Base-by-base conservation (phyloP, 108 stramenopile genomes). In the Seminavis robusta region DNA sequence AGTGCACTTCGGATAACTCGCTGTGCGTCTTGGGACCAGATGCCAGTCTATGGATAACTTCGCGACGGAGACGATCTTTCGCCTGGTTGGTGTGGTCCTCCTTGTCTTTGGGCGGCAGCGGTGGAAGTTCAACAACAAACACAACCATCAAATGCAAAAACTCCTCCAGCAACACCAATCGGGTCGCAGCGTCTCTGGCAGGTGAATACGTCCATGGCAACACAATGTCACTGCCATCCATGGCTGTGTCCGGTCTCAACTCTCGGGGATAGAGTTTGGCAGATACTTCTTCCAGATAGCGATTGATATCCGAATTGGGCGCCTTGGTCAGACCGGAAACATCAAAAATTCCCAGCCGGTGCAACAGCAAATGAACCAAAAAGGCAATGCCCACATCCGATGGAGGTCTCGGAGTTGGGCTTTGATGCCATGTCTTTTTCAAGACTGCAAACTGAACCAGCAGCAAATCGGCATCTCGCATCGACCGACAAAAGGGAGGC, bases 391-490 rank as follows among this genome's bases (percentile, higher is more conserved):
- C 77, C 9, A 68, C 56, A 59, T 71, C 61, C 4, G 75, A 61
- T 34, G 61, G 44, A 7, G 47, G 64, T n/a, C 58, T 42, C 21
- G 11, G 30, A 29, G 38, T 56, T 20, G 17, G 29, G 5, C 51
- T 51, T 28, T 75, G 71, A 28, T 65, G 28, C 42, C 38, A 52
- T 32, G 66, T 53, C 4, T 71, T 72, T n/a, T 80, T 81, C 7
- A 92, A 37, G 21, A 84, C 65, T 19, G 86, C 72, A 57, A 92
- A 86, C 61, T 92, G 91, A 5, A 86, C 52, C 15, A 94, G 61
- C 16, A 81, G 57, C 39, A 98, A 45, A 65, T 98, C 98, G 6
- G 87, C 81, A 63, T 98, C 98, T 34, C 90, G 71, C 68, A 96
- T 80, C 16, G 76, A 61, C 33, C 81, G 79, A 59, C 95, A 96